phyloP scores from a whole-genome alignment of 2,329 filamentous ascomycete species.

The Aspergillus ibericus region DNA sequence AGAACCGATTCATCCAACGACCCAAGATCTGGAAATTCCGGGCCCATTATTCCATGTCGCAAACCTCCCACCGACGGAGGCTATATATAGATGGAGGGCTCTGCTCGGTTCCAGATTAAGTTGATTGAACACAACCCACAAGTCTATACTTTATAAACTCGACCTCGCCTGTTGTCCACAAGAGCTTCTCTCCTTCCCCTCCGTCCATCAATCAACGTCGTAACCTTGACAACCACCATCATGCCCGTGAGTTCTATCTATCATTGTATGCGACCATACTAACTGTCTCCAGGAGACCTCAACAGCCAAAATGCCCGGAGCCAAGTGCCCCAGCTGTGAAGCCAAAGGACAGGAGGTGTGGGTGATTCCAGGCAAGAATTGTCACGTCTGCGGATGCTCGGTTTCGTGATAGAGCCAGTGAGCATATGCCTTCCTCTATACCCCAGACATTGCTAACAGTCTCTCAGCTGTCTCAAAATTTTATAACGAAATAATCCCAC shows the following conservation, averaged over 20 bases:
- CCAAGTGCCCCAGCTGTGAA: conserved; percentile 42
- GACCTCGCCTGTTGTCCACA: not conserved
- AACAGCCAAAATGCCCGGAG: conserved; percentile 44
- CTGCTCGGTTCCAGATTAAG: conserved; percentile 14
- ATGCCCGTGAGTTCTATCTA: conserved; percentile 10
- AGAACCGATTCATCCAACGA: too few species aligned
- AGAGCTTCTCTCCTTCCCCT: not conserved
- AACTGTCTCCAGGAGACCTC: not conserved
- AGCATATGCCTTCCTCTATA: not conserved
- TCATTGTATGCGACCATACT: not conserved
- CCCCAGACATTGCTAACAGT: not conserved
- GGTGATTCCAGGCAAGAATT: conserved; percentile 50
- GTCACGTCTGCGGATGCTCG: conserved; percentile 43
- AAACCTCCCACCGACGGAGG: too few species aligned
- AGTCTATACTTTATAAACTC: too few species aligned
- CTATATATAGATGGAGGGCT: conserved; percentile 20
- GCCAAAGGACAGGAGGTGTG: conserved; percentile 40
- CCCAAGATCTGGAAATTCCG: too few species aligned
- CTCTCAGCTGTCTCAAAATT: too few species aligned
- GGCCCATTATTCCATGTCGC: too few species aligned
- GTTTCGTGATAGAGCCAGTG: conserved; percentile 23
- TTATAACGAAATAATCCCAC: too few species aligned
- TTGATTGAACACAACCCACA: conserved; percentile 1
- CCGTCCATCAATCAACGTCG: not conserved
- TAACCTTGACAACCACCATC: not conserved